A percentile compares a stretch with the other conserved stretches of the same genome.
Evolutionary conservation across 208 protist genomes (phyloP).

Genomic region (Trypanosoma congolense): DNA sequence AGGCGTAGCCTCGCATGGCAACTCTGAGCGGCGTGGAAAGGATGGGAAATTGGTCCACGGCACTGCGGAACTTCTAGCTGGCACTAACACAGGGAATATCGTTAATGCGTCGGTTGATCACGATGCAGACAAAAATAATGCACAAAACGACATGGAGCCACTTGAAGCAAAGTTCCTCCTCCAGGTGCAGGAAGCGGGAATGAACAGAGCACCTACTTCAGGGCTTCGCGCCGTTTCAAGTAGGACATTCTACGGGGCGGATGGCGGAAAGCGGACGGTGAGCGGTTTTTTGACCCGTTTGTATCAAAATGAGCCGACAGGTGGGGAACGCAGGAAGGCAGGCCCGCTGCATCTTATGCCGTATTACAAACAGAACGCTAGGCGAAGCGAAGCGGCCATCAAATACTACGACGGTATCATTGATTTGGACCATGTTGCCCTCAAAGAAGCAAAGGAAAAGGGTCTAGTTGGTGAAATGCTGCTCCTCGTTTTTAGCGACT

Average conservation of each 20-base stretch:
- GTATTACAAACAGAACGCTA: slow-evolving; percentile 10
- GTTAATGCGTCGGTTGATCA: too few species aligned
- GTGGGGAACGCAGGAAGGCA: neutral
- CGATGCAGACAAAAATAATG: neutral
- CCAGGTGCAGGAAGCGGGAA: neutral
- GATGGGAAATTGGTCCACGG: too few species aligned
- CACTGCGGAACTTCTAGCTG: too few species aligned
- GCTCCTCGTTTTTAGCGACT: slow-evolving; percentile 56
- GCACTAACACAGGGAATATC: too few species aligned
- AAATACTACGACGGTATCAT: slow-evolving; percentile 26
- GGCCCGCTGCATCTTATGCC: slow-evolving; percentile 3
- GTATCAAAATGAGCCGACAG: slow-evolving; percentile 1
- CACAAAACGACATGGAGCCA: neutral
- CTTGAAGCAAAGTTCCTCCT: slow-evolving; percentile 1
- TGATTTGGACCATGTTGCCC: slow-evolving; percentile 27
- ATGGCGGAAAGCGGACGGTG: neutral
- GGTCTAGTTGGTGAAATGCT: slow-evolving; percentile 33
- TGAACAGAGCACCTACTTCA: neutral
- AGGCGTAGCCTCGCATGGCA: neutral
- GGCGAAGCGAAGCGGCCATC: neutral
- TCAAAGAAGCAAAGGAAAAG: neutral
- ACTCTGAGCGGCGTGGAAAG: neutral
- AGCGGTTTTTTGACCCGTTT: slow-evolving; percentile 22
- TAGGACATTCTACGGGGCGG: neutral
- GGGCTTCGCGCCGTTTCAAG: neutral